Conservation (phyloP, 2,329 filamentous ascomycete species). For the Hypoxylon sp. region DNA sequence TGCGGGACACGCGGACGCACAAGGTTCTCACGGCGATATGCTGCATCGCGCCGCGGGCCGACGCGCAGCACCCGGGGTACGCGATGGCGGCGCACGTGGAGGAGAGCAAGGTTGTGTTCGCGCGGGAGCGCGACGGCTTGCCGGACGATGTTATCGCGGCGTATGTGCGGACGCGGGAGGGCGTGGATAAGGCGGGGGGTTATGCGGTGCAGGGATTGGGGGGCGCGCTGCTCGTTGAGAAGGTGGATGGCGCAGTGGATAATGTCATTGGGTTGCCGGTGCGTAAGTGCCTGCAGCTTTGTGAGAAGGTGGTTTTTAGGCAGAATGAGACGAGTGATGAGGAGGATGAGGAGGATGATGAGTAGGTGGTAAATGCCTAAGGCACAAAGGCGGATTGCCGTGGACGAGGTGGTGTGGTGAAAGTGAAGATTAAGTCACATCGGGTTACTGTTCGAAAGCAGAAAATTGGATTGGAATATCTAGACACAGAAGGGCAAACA, state of each 20-base stretch:
- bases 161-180: slow-evolving; percentile 88
- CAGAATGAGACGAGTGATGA: slow-evolving; percentile 75
- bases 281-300: slow-evolving; percentile 81
- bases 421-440: neutral
- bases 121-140: slow-evolving; percentile 70
- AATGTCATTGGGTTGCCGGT: slow-evolving; percentile 95
- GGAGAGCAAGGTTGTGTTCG: slow-evolving; percentile 93
- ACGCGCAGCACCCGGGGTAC: slow-evolving; percentile 88
- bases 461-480: neutral
- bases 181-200: slow-evolving; percentile 94
- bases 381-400: neutral
- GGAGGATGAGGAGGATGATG: slow-evolving; percentile 54
- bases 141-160: slow-evolving; percentile 85
- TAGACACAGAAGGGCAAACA: neutral
- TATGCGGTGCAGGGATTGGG: slow-evolving; percentile 95
- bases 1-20: slow-evolving; percentile 84
- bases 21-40: slow-evolving; percentile 89
- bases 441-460: neutral
- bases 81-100: slow-evolving; percentile 85
- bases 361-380: neutral
- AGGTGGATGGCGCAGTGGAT: slow-evolving; percentile 90
- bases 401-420: neutral
- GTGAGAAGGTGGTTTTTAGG: slow-evolving; percentile 87
- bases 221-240: slow-evolving; percentile 87
- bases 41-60: slow-evolving; percentile 85